phyloP scores from a whole-genome alignment of 257 asterid species.

The Nemophila menziesii region DNA sequence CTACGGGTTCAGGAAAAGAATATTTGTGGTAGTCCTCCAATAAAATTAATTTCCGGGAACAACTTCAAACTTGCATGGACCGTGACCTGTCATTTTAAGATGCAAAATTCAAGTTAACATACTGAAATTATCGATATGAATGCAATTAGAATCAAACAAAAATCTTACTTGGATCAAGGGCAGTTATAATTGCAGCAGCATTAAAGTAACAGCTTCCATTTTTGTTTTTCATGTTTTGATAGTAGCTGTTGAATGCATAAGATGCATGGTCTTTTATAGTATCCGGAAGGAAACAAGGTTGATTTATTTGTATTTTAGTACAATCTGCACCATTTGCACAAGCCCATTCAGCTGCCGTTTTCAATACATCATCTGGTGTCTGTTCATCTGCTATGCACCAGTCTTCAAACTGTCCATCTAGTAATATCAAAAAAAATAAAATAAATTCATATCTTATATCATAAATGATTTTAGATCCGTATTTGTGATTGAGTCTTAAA shows the following conservation, averaged over 20 bases:
- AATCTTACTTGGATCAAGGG: conserved; percentile 58
- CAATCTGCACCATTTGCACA: conserved; percentile 76
- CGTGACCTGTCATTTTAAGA: conserved; percentile 45
- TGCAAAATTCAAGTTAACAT: neutral
- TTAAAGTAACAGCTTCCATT: conserved; percentile 73
- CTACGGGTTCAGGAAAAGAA: neutral
- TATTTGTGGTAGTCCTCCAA: neutral
- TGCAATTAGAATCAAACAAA: neutral
- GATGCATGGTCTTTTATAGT: conserved; percentile 56
- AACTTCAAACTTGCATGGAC: conserved; percentile 55
- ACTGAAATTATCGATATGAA: neutral
- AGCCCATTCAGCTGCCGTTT: conserved; percentile 62
- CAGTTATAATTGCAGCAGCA: conserved; percentile 59
- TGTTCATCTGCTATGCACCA: conserved; percentile 91
- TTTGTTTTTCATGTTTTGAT: conserved; percentile 54
- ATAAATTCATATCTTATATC: no score
- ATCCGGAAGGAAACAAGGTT: conserved; percentile 46
- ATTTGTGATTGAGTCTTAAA: no score
- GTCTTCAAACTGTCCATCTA: conserved; percentile 57
- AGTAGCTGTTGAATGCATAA: conserved; percentile 76
- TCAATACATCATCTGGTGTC: conserved; percentile 39
- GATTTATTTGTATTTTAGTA: conserved; percentile 24
- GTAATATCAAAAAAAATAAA: no score
- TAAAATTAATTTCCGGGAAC: conserved; percentile 25
- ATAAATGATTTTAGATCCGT: no score